These are phyloP conservation scores for Pythium periplocum DNA, from an alignment of 352 stramenopile species.

Conservation along the genomic window DNA sequence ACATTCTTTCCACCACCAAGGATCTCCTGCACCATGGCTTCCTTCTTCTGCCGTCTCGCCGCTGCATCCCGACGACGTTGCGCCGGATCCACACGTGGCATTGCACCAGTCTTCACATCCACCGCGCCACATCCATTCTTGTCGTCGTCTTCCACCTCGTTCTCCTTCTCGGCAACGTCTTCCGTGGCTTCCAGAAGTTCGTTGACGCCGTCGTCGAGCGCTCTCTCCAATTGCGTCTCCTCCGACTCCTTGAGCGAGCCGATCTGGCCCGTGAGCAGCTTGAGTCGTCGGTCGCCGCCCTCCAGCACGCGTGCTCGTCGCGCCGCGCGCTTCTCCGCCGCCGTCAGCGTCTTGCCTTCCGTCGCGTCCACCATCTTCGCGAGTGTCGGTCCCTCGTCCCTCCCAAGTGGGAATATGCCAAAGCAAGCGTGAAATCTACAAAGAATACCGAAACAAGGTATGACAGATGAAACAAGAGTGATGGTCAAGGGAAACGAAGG, in stretches of 20 bases:
- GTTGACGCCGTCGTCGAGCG: constrained; percentile 37
- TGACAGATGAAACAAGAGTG: too few relatives aligned
- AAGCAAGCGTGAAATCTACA: too few relatives aligned
- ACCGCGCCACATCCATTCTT: too few relatives aligned
- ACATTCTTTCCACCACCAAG: constrained; percentile 7
- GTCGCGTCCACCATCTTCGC: too few relatives aligned
- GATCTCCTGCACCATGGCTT: constrained; percentile 52
- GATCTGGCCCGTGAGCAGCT: constrained; percentile 64
- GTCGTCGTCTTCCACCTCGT: background rate
- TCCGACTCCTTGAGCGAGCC: constrained; percentile 43
- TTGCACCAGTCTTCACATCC: too few relatives aligned
- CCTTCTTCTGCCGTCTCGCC: constrained; percentile 48
- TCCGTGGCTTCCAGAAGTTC: constrained; percentile 29
- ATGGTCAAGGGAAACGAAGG: too few relatives aligned
- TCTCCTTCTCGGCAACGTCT: constrained; percentile 1
- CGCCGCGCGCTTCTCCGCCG: constrained; percentile 60
- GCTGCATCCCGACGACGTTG: constrained; percentile 69
- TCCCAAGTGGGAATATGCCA: too few relatives aligned
- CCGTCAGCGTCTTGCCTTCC: constrained; percentile 12
- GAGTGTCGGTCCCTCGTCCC: too few relatives aligned
- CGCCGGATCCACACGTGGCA: constrained; percentile 42
- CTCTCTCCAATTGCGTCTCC: constrained; percentile 9
- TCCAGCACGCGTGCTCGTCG: constrained; percentile 60
- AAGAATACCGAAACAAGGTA: too few relatives aligned
- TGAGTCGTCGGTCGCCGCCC: constrained; percentile 51